Percentiles rank a stretch among this genome's conserved stretches.
These are phyloP conservation scores for Clavaria fumosa DNA, from an alignment of 768 basidiomycete genomes.

Conservation along the genomic window DNA sequence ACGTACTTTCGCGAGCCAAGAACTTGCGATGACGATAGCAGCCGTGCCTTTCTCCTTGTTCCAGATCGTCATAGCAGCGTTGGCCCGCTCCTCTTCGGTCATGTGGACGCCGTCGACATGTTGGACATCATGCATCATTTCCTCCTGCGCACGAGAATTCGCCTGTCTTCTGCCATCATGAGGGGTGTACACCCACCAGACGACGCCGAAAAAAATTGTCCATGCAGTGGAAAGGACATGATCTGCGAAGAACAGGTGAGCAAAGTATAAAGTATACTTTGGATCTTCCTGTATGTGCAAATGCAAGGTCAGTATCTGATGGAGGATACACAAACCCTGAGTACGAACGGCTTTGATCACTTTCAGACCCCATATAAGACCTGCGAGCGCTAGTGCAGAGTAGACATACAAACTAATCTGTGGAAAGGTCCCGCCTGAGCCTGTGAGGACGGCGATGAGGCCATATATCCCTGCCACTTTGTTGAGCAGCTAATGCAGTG, in stretches of 20 bases:
- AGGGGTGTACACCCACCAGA: constrained; percentile 84
- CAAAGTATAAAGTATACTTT: constrained; percentile 70
- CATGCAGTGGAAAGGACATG: constrained; percentile 81
- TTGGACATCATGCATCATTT: too few species aligned
- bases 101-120: constrained; percentile 36
- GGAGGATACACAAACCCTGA: constrained; percentile 4
- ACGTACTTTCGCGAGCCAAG: constrained; percentile 81
- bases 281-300: constrained; percentile 70
- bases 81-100: constrained; percentile 46
- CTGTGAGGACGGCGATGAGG: constrained; percentile 78
- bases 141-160: constrained; percentile 81
- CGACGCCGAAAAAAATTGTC: constrained; percentile 82
- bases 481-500: constrained; percentile 55
- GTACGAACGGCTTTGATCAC: constrained; percentile 67
- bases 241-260: constrained; percentile 85
- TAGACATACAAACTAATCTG: constrained; percentile 92
- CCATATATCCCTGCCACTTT: constrained; percentile 98
- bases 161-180: constrained; percentile 75
- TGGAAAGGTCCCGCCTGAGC: constrained; percentile 83
- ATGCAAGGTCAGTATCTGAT: too few species aligned
- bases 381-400: constrained; percentile 69
- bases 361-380: constrained; percentile 74
- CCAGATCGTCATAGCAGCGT: constrained; percentile 77
- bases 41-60: constrained; percentile 78
- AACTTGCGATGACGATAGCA: constrained; percentile 54